Evolutionary conservation across 75 land plant genomes (phyloP).

Genomic region (Selaginella tamariscina): DNA sequence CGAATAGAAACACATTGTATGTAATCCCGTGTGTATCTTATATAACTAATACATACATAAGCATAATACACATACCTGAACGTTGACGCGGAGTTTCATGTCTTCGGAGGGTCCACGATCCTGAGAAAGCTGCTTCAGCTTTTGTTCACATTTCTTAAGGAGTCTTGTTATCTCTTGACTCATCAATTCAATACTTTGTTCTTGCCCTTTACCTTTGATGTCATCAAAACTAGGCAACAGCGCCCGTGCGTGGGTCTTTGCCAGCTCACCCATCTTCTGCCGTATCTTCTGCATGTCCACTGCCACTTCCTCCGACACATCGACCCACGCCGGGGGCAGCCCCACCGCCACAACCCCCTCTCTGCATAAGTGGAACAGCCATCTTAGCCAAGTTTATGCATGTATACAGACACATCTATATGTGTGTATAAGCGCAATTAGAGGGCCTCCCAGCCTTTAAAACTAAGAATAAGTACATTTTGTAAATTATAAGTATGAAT

Average conservation of each 20-base stretch:
- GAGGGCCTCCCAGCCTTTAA: no score
- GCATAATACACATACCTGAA: slow-evolving; percentile 46
- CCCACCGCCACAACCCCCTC: slow-evolving; percentile 63
- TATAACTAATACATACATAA: no score
- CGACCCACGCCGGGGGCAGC: slow-evolving; percentile 97
- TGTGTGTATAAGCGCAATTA: no score
- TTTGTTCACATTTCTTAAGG: slow-evolving; percentile 80
- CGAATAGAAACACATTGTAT: no score
- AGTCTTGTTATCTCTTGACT: slow-evolving; percentile 73
- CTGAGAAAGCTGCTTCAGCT: slow-evolving; percentile 58
- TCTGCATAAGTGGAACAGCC: slow-evolving; percentile 32
- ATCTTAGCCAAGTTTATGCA: no score
- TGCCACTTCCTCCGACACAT: slow-evolving; percentile 84
- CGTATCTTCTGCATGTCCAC: slow-evolving; percentile 65
- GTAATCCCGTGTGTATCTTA: no score
- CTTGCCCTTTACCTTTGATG: slow-evolving; percentile 47
- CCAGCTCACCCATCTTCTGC: slow-evolving; percentile 56
- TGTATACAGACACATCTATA: no score
- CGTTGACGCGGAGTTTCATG: slow-evolving; percentile 83
- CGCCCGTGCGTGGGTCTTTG: slow-evolving; percentile 77
- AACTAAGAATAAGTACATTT: no score
- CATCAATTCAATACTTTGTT: slow-evolving; percentile 62
- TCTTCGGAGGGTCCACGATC: slow-evolving; percentile 61
- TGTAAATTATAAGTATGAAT: no score
- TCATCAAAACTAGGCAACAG: slow-evolving; percentile 88